Evolutionary conservation across 805 yeast genomes (phyloP), one percentile per base, ranked within the genome.

Genomic region (Nakazawaea molendinolei): DNA sequence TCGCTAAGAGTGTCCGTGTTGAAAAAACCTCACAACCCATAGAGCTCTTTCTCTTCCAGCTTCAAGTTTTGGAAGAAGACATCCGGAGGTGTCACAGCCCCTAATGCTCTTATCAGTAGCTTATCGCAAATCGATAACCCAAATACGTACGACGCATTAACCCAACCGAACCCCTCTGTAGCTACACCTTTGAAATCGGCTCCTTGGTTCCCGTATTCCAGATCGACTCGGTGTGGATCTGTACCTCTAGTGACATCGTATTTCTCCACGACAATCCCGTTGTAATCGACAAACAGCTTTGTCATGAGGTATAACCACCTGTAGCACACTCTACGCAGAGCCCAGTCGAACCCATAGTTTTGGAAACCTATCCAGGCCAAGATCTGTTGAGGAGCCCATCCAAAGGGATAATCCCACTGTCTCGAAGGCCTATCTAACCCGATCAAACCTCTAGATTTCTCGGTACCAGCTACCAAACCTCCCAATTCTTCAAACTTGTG

Each of bases 301-400:
- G 92, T 84, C 76, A 92, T 83, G 67, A 87, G 67, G 52, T 69
- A 79, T n/a, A 86, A 63, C 98, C 98, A 90, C 45, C 95, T 69
- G 55, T 83, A 84, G 2, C 80, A 78, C 39, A 90, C 60, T 42
- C 97, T 63, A 38, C 79, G 67, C 2, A 90, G 79, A 13, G 74
- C 73, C 3, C 68, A 74, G 3, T 55, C 56, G 51, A 67, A 84
- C 0, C 89, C 92, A 53, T 90, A 92, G 36, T 77, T 71, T 20
- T 56, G 48, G 23, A 90, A 65, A 0, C 97, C 97, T 30, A 72
- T 73, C 98, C 98, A 90, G 1, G 95, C 90, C 37, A 90, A 56
- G 13, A 90, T 85, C 58, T 90, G 98, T 55, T 92, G 97, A 3
- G 98, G 97, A 0, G 97, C 96, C 98, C 98, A 90, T 2, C 97